Percentiles rank a stretch among this genome's conserved stretches.
These are phyloP conservation scores for Gnaphalium uliginosum DNA, from an alignment of 129 eudicot genomes.

Conservation along the genomic window DNA sequence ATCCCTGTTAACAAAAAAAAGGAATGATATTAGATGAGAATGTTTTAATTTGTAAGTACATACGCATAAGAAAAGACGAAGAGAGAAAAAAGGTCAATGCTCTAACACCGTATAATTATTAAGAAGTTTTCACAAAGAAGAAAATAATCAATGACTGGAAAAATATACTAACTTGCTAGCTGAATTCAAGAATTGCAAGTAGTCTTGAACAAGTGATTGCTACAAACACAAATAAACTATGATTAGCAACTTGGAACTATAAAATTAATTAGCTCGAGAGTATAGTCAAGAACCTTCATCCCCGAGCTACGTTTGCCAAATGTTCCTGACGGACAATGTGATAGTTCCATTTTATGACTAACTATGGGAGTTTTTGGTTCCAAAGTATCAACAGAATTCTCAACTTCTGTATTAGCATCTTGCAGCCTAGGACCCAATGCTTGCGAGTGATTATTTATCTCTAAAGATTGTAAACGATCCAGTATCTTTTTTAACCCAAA, in stretches of 20 bases:
- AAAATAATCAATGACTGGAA: slow-evolving; percentile 1
- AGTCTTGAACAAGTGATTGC: slow-evolving; percentile 72
- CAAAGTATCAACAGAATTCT: slow-evolving; percentile 12
- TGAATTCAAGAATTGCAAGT: slow-evolving; percentile 62
- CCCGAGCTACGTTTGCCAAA: slow-evolving; percentile 56
- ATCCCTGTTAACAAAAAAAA: slow-evolving; percentile 51
- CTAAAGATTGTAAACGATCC: slow-evolving; percentile 48
- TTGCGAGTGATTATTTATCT: neutral
- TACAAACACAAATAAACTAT: slow-evolving; percentile 25
- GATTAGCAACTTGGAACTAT: slow-evolving; percentile 5
- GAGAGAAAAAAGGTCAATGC: neutral
- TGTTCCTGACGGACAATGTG: slow-evolving; percentile 48
- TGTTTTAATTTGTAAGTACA: neutral
- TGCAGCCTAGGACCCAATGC: slow-evolving; percentile 25
- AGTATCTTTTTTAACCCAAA: slow-evolving; percentile 48
- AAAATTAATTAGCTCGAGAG: neutral
- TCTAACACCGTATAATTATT: neutral
- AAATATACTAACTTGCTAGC: slow-evolving; percentile 78
- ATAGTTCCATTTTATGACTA: slow-evolving; percentile 26
- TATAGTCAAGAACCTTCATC: slow-evolving; percentile 56
- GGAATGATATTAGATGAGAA: slow-evolving; percentile 4
- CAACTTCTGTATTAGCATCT: slow-evolving; percentile 20
- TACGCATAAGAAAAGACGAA: neutral
- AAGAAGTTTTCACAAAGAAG: neutral
- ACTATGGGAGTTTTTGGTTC: slow-evolving; percentile 69